Base-by-base conservation (phyloP, 2,329 filamentous ascomycete species). In the Epichloe bromicola region DNA sequence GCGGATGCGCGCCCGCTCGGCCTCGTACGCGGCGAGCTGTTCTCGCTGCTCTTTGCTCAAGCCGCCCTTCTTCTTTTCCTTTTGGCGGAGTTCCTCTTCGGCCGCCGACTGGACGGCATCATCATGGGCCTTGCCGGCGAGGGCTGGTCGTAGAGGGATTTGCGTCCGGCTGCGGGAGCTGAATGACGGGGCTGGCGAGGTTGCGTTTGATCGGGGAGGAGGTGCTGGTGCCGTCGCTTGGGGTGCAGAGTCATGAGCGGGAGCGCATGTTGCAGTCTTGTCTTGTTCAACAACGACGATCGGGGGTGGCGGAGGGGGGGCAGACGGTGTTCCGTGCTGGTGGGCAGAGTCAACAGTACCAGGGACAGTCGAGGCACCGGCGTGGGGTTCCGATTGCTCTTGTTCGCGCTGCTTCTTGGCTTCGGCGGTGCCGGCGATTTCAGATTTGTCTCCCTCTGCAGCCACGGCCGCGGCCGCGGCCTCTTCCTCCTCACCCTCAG, bases 11-110 rank as follows among this genome's bases (percentile, higher is more conserved):
- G 83, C 82, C 20, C 93, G 83, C 73, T 98, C 91, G 57, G 81
- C 76, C 65, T 98, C 93, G 61, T 89, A 91, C 3, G 88, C 90
- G 4, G 83, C 83, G 34, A 98, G 76, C 64, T 95, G 88, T 61
- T 97, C 93, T 34, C 87, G 82, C 71, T 98, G 93, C 68, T 97
- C 93, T 70, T 93, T 94, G 54, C 81, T 83, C 52, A 98, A 71
- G 0, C 85, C 85, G 11, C 80, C 82, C 76, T 93, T 95, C 74
- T 91, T 94, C 78, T 94, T 93, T 66, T 88, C 83, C 60, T 70
- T 70, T 49, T 61, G 60, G 54, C 66, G 63, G 19, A 67, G 60
- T 19, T 64, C 67, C 49, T 72, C 69, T 47, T 72, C 70, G 39
- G 87, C 86, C 64, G 91, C 82, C 50, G 89, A 86, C 49, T 82